Evolutionary conservation across 1,284 basidiomycete species (phyloP), one percentile per base, ranked within the genome.

Genomic region (Ustilago loliicola): DNA sequence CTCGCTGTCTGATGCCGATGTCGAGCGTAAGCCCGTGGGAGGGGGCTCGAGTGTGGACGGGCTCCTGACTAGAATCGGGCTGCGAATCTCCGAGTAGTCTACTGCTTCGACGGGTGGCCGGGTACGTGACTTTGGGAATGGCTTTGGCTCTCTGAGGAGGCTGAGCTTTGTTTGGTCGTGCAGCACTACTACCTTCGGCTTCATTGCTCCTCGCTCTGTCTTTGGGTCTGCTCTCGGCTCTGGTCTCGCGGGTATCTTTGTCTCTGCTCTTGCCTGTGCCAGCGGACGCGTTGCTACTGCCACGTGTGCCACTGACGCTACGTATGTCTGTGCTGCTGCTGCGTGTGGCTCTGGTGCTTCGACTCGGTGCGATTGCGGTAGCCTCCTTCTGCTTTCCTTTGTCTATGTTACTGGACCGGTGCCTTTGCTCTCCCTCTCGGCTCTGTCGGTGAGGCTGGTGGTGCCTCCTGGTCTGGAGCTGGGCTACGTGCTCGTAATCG

Each of bases 21-120:
- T 50, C n/a, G 23, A 29, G 11, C 8, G 25, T 25, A 25, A 50
- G 25, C n/a, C 25, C 25, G 25, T 13, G 48, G 17, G n/a, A 15
- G 19, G 3, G 13, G 10, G 25, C 27, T 27, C 25, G 48, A n/a
- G 48, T 11, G 17, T 45, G n/a, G 25, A 7, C 15, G 11, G 27
- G 2, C 40, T 59, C 51, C 60, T 63, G 64, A 36, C 45, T 60
- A 11, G 64, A 66, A 38, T 29, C 34, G 21, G 69, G 51, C 36
- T 55, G 60, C n/a, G 60, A 55, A 34, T 55, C 62, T 19, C 57
- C 47, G 23, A 60, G 58, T 19, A 58, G 56, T 45, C 69, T 58
- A 36, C 50, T 51, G 30, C 69, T 72, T 32, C 69, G 69, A n/a
- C 69, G 61, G 36, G 45, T 45, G 8, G 57, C 55, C 30, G 57